phyloP scores from a whole-genome alignment of 2,329 filamentous ascomycete genomes.

The Aspergillus quadricinctus region DNA sequence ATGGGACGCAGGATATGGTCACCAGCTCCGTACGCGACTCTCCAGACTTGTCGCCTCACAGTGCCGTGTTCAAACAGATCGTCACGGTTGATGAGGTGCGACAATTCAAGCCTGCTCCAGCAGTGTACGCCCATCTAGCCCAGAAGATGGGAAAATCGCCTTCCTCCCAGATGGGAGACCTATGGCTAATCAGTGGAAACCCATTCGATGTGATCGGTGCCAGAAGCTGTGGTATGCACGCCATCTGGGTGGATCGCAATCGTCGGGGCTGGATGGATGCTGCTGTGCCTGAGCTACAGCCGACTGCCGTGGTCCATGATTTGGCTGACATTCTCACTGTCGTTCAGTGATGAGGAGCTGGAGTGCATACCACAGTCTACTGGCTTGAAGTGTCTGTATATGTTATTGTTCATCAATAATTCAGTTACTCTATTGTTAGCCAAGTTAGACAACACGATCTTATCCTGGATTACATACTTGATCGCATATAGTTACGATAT shows the following conservation, averaged over 20 bases:
- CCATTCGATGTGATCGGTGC: neutral
- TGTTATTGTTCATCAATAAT: neutral
- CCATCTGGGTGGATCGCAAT: neutral
- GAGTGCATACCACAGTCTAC: neutral
- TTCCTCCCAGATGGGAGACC: neutral
- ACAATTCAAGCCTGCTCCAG: neutral
- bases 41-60: neutral
- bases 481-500: too few species aligned
- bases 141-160: neutral
- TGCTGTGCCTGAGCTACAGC: neutral
- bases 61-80: neutral
- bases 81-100: neutral
- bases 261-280: neutral
- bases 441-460: neutral
- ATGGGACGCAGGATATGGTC: neutral
- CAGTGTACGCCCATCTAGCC: neutral
- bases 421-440: neutral
- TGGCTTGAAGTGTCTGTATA: neutral
- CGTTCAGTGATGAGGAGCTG: neutral
- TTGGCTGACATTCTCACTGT: neutral
- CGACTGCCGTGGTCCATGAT: neutral
- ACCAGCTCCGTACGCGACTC: neutral
- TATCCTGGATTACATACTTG: too few species aligned
- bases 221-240: neutral
- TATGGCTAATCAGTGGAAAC: neutral